A percentile compares a stretch with the other conserved stretches of the same genome.
phyloP scores from a whole-genome alignment of 2,329 filamentous ascomycete genomes.

The Hypoxylon sp. region DNA sequence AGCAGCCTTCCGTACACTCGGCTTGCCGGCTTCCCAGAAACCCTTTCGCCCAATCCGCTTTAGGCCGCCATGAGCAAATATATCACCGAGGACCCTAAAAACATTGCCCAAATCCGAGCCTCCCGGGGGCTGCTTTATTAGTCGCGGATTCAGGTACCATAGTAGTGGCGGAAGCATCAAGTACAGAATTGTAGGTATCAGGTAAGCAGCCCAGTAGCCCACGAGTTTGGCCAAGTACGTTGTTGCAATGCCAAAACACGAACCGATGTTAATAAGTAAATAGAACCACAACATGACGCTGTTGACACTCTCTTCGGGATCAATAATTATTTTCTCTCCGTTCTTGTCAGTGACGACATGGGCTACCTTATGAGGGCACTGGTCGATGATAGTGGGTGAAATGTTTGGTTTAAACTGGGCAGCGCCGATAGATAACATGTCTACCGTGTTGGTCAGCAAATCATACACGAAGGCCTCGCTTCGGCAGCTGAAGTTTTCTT shows the following conservation, averaged over 20 bases:
- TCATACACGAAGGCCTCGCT: not conserved
- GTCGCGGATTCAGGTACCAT: constrained; percentile 69
- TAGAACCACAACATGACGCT: constrained; percentile 77
- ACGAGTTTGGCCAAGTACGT: constrained; percentile 66
- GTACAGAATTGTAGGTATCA: constrained; percentile 67
- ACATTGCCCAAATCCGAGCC: constrained; percentile 74
- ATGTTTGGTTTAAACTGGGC: constrained; percentile 81
- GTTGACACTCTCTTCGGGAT: constrained; percentile 74
- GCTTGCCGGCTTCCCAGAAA: constrained; percentile 71
- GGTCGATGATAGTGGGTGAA: constrained; percentile 77
- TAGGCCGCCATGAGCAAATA: constrained; percentile 54
- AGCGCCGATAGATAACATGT: constrained; percentile 71
- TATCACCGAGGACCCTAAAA: constrained; percentile 57
- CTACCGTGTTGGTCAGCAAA: constrained; percentile 29
- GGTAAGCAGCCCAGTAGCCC: constrained; percentile 64
- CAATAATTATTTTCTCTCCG: constrained; percentile 76
- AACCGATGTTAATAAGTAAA: constrained; percentile 68
- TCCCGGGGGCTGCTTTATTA: constrained; percentile 70
- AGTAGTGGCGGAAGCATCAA: constrained; percentile 72
- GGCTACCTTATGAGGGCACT: constrained; percentile 70
- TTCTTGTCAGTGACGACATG: constrained; percentile 66
- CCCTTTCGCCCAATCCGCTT: constrained; percentile 51
- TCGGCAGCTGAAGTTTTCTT: not conserved
- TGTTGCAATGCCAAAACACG: constrained; percentile 65
- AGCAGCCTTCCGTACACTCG: constrained; percentile 62